Conservation (phyloP, 2,329 filamentous ascomycete species). For the Arthrobotrys musiformis region DNA sequence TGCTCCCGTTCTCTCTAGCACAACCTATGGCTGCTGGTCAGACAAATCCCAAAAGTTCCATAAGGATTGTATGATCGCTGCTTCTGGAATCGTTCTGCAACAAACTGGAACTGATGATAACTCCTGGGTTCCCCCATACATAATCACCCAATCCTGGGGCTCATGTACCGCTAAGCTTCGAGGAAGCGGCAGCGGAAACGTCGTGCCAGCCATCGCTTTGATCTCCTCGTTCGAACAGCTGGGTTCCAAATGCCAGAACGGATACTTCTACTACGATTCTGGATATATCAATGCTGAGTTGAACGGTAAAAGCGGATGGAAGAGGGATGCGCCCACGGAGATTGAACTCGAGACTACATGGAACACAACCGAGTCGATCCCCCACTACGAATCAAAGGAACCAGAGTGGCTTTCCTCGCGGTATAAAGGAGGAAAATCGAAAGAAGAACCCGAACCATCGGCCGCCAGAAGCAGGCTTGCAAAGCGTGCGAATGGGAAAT, state of each 20-base stretch:
- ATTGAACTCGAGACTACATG: neutral
- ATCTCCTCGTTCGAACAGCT: constrained; percentile 29
- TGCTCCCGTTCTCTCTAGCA: neutral
- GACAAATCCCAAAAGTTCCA: constrained; percentile 22
- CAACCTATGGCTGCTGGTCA: constrained; percentile 37
- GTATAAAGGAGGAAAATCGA: neutral
- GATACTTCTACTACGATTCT: constrained; percentile 22
- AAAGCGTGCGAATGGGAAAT: constrained; percentile 4
- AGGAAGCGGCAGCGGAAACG: constrained; percentile 12
- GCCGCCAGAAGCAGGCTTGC: neutral
- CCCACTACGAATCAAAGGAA: neutral
- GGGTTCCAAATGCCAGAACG: constrained; percentile 22
- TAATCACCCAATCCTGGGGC: constrained; percentile 9
- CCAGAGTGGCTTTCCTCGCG: constrained; percentile 5
- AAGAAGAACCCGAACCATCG: neutral
- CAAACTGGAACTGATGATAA: constrained; percentile 23
- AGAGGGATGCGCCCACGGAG: neutral
- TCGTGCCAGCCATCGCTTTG: constrained; percentile 11
- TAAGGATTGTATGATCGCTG: constrained; percentile 17
- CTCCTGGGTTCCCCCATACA: constrained; percentile 16
- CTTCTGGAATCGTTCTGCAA: neutral
- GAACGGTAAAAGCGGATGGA: constrained; percentile 14
- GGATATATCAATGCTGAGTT: constrained; percentile 26
- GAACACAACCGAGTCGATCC: constrained; percentile 21
- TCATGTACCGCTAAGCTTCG: constrained; percentile 13